Base-by-base conservation (phyloP, 768 basidiomycete genomes). In the Mycena indigotica region DNA sequence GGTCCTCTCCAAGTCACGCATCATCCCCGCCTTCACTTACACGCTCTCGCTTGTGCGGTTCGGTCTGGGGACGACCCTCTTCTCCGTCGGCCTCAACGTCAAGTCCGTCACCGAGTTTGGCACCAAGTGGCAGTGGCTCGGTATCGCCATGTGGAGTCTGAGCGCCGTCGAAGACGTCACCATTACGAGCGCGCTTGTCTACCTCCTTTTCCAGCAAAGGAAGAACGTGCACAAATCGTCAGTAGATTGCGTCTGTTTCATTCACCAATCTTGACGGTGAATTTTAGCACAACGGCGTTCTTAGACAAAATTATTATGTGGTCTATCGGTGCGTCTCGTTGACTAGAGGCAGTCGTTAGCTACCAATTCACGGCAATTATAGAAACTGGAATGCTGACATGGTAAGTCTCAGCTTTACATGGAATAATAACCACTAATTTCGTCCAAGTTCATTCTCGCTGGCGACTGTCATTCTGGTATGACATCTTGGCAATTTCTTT, bases 61-160 rank as follows among this genome's bases (percentile, higher is more conserved):
- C n/a, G 41, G 6, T 13, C n/a, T 44, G 21, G 41, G 41, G 15
- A 15, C 12, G 8, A 16, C 41, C 13, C 41, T 44, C 41, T 44
- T 44, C 41, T 13, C 41, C 41, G 41, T 44, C 41, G 41, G 41
- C n/a, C 12, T 15, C 41, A 15, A 8, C 13, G 41, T 44, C 5
- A 44, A 13, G 8, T 44, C 41, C 15, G 13, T 44, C 8, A 13
- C 12, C 15, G 41, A 44, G 41, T 44, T 44, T 21, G 21, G 41
- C 41, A 44, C 41, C 41, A 44, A 44, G 41, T 44, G 41, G 41
- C 41, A 44, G n/a, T 44, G 41, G 41, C 41, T 44, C 41, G 41
- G 41, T 5, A 23, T 44, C 41, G 23, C 41, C 15, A 44, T 44
- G 41, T 44, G 41, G 41, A 44, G 13, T 13, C 41, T 44, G 13